Evolutionary conservation across 768 basidiomycete genomes (phyloP).

Genomic region (Serendipita sp.): DNA sequence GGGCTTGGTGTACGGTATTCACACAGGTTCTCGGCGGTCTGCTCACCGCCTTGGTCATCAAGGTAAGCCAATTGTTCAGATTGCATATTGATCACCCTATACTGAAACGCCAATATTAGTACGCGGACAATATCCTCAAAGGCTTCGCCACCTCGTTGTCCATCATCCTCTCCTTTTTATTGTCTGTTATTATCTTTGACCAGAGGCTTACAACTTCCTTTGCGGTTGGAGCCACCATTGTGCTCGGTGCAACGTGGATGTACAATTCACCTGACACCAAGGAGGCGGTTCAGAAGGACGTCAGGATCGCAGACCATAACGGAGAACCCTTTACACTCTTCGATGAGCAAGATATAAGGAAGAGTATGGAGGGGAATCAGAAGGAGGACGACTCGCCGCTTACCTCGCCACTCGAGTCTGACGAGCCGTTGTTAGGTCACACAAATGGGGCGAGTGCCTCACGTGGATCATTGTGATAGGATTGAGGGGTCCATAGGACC

Average conservation of each 20-base stretch:
- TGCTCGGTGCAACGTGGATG: constrained; percentile 78
- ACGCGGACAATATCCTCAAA: constrained; percentile 81
- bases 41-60: constrained; percentile 86
- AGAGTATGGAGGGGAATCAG: not conserved
- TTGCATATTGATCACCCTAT: not conserved
- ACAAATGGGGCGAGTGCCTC: not conserved
- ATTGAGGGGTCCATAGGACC: too few relatives aligned
- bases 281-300: not conserved
- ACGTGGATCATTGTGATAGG: too few relatives aligned
- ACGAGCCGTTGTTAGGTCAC: not conserved
- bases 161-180: constrained; percentile 90
- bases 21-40: constrained; percentile 87
- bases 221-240: constrained; percentile 65
- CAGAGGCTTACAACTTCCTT: constrained; percentile 80
- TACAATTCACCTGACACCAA: constrained; percentile 55
- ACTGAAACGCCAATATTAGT: constrained; percentile 27
- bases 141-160: constrained; percentile 91
- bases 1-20: constrained; percentile 83
- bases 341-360: not conserved
- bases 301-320: not conserved
- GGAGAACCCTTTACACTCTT: too few relatives aligned
- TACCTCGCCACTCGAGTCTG: not conserved
- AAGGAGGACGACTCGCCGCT: not conserved
- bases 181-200: constrained; percentile 77
- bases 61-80: not conserved